These are phyloP conservation scores for Metarhizium rileyi DNA, from an alignment of 2,329 filamentous ascomycete species.

Conservation along the genomic window DNA sequence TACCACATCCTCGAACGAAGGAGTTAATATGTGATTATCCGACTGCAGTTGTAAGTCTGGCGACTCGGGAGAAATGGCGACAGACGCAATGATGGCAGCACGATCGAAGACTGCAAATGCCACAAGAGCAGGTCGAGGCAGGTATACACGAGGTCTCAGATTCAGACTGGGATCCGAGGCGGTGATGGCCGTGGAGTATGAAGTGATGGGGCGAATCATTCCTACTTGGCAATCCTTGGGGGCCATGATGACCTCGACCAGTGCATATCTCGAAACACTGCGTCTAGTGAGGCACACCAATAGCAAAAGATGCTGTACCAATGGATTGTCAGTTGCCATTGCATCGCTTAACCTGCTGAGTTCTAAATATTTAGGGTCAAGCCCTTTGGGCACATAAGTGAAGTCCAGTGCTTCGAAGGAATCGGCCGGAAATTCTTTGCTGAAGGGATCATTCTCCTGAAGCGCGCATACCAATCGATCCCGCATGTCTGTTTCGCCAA, in stretches of 20 bases:
- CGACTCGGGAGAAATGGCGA: slow-evolving; percentile 56
- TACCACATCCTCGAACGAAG: slow-evolving; percentile 77
- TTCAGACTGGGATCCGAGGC: slow-evolving; percentile 23
- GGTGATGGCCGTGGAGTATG: slow-evolving; percentile 47
- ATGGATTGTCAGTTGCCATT: slow-evolving; percentile 38
- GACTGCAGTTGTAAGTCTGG: slow-evolving; percentile 67
- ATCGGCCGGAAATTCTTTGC: slow-evolving; percentile 40
- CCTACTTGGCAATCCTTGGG: slow-evolving; percentile 45
- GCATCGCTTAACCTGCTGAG: slow-evolving; percentile 42
- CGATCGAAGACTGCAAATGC: slow-evolving; percentile 75
- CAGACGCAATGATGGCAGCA: slow-evolving; percentile 67
- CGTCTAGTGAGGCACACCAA: slow-evolving; percentile 48
- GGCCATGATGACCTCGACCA: slow-evolving; percentile 62
- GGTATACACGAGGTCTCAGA: slow-evolving; percentile 54
- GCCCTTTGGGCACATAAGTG: slow-evolving; percentile 50
- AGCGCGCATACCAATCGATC: slow-evolving; percentile 55
- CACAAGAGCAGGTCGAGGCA: slow-evolving; percentile 70
- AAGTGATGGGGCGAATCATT: slow-evolving; percentile 58
- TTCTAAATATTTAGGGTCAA: slow-evolving; percentile 39
- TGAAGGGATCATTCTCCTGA: slow-evolving; percentile 40
- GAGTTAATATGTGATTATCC: slow-evolving; percentile 51
- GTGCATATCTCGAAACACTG: slow-evolving; percentile 52
- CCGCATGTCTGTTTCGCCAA: slow-evolving; percentile 61
- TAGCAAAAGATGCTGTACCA: slow-evolving; percentile 49
- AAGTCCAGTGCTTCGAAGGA: slow-evolving; percentile 74